Evolutionary conservation across 805 yeast genomes (phyloP), one percentile per base, ranked within the genome.

Genomic region (Candida tibetensis): DNA sequence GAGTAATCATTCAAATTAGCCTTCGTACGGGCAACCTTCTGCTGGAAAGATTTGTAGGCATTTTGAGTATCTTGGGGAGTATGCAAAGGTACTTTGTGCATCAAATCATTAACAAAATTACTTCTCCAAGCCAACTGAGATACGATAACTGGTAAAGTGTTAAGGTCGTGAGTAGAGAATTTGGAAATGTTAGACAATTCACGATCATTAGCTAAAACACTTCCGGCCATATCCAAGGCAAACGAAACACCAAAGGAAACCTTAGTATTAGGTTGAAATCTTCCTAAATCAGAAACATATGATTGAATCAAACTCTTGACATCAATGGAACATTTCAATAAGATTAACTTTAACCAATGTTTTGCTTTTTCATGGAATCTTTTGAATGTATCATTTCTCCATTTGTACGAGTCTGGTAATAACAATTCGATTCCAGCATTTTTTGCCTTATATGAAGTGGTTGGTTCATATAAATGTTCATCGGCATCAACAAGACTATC

Each of bases 181-280:
- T 52, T 58, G 2, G 72, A 55, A 28, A 80, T 66, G 30, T 74
- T 72, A 2, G 77, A 72, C 19, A 82, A 58, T 50, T 85, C 93
- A 30, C 81, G 66, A 50, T 87, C 95, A 19, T 71, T 71, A 14
- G 81, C 71, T n/a, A 81, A 63, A 9, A 87, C 74, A 4, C 76
- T 58, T 3, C 93, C 88, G 1, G 95, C 95, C 81, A 88, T 76
- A 47, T 86, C 93, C 41, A 90, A 66, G 0, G 99, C 98, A 70
- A 91, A 86, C 0, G 95, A 82, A 34, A 89, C 82, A 38, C 98
- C 98, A 52, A 75, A 81, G 40, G 85, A 82, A 29, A 85, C 74
- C 5, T 36, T 44, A 18, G 37, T 40, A 22, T 25, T 55, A 35
- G 32, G 47, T 55, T 22, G 48, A 32, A 30, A 29, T 4, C 29